Evolutionary conservation across 805 yeast genomes (phyloP), one percentile per base, ranked within the genome.

Genomic region (Sungouiozyma ichnusensis): DNA sequence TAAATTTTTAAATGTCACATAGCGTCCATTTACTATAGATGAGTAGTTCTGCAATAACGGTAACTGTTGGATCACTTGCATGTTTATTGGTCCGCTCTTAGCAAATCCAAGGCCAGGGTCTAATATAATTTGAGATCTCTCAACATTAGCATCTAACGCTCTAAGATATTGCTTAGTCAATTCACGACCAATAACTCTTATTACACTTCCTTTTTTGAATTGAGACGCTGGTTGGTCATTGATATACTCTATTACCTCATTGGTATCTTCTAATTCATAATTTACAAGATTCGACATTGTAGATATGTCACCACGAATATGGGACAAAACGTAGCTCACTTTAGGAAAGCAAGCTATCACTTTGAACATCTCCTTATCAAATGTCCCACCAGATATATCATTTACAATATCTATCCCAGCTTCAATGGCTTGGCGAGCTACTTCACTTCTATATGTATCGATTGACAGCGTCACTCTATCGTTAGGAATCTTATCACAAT

Each of bases 31-130:
- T 16, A 33, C 27, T 1, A 42, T 29, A 20, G 46, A 44, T 1
- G 77, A 64, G 51, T 77, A 81, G 24, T 65, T 61, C 55, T 79
- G 79, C 53, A 67, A 60, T 24, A 46, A 51, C 38, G 62, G 73
- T 45, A 69, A 49, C 16, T 75, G 68, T 46, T 76, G 72, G 20
- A 92, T 69, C 1, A 86, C 52, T 17, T 71, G 70, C 27, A 88
- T 49, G 58, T 88, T 90, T 54, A 88, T 95, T 6, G 57, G 49
- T n/a, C 72, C 52, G 41, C 71, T 72, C 59, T 92, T 92, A n/a
- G 97, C 97, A 63, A 92, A 92, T 2, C 99, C 98, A 35, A 92
- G 64, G 2, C 98, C 98, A 0, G 99, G 98, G 58, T 92, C 99
- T 3, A 87, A 54, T 15, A 92, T 77, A 3, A 92, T 66, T 62